These are phyloP conservation scores for Yamadazyma kitorensis DNA, from an alignment of 805 yeast genomes.

Conservation along the genomic window DNA sequence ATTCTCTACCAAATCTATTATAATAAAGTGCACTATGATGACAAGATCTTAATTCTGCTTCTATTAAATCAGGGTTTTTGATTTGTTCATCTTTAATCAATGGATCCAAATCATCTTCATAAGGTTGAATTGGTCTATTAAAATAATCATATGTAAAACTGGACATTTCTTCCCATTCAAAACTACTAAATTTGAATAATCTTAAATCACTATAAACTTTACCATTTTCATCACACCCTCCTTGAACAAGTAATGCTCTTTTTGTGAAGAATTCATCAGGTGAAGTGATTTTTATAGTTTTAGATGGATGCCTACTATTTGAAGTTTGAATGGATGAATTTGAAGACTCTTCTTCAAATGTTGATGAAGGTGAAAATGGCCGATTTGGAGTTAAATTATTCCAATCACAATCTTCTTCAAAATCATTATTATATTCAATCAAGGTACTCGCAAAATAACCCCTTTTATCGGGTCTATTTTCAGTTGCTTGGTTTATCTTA, in stretches of 20 bases:
- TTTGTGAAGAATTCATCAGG: constrained; percentile 22
- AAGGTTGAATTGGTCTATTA: constrained; percentile 20
- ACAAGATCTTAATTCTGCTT: constrained; percentile 42
- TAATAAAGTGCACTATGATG: constrained; percentile 38
- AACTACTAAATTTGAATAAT: constrained; percentile 29
- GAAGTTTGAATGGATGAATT: constrained; percentile 12
- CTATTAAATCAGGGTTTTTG: constrained; percentile 25
- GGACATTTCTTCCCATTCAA: constrained; percentile 30
- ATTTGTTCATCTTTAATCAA: constrained; percentile 22
- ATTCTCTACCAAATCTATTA: constrained; percentile 30
- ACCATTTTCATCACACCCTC: constrained; percentile 33
- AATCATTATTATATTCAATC: constrained; percentile 19
- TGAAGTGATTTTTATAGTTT: constrained; percentile 4
- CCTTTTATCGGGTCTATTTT: constrained; percentile 33
- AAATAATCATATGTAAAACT: constrained; percentile 38
- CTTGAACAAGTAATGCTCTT: constrained; percentile 36
- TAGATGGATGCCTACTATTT: constrained; percentile 7
- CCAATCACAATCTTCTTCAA: constrained; percentile 21
- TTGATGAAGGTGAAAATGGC: constrained; percentile 11
- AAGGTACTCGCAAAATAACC: constrained; percentile 38
- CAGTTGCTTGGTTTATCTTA: constrained; percentile 8
- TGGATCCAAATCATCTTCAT: constrained; percentile 28
- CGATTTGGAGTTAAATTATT: constrained; percentile 3
- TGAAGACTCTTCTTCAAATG: constrained; percentile 13
- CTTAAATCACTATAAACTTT: constrained; percentile 33